A percentile compares a stretch with the other conserved stretches of the same genome.
These are phyloP conservation scores for Phytophthora pluvialis DNA, from an alignment of 352 stramenopile species.

Conservation along the genomic window DNA sequence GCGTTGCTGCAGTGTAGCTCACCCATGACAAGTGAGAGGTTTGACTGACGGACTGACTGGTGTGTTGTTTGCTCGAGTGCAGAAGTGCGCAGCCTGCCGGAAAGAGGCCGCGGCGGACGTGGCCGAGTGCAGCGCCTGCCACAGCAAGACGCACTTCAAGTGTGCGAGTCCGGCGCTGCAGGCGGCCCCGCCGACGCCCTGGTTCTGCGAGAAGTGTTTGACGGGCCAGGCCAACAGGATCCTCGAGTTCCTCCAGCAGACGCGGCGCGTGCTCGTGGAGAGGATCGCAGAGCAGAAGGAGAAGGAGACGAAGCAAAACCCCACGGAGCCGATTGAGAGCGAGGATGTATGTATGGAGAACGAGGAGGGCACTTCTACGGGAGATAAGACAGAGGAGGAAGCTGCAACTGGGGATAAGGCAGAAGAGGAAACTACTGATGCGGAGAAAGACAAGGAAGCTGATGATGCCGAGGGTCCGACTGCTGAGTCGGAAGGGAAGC, in stretches of 20 bases:
- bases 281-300: slow-evolving; percentile 38
- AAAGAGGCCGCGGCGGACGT: slow-evolving; percentile 54
- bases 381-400: slow-evolving; percentile 10
- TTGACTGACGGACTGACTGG: not conserved
- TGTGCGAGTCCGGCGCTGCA: slow-evolving; percentile 49
- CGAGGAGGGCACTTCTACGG: slow-evolving; percentile 8
- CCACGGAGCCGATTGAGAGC: slow-evolving; percentile 3
- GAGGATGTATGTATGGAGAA: slow-evolving; percentile 16
- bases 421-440: not conserved
- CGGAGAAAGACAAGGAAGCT: slow-evolving; percentile 6
- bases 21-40: not conserved
- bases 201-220: slow-evolving; percentile 69
- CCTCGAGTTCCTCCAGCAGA: slow-evolving; percentile 73
- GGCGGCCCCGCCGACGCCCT: slow-evolving; percentile 30
- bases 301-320: not conserved
- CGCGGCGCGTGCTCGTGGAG: slow-evolving; percentile 56
- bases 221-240: slow-evolving; percentile 61
- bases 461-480: not conserved
- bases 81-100: slow-evolving; percentile 57
- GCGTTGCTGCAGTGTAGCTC: slow-evolving; percentile 5
- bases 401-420: not conserved
- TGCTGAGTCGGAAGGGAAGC: slow-evolving; percentile 10
- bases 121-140: slow-evolving; percentile 61
- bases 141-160: slow-evolving; percentile 63
- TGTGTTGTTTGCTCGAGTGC: not conserved